phyloP scores from a whole-genome alignment of 2,329 filamentous ascomycete species.

The Elsinoe necatrix region DNA sequence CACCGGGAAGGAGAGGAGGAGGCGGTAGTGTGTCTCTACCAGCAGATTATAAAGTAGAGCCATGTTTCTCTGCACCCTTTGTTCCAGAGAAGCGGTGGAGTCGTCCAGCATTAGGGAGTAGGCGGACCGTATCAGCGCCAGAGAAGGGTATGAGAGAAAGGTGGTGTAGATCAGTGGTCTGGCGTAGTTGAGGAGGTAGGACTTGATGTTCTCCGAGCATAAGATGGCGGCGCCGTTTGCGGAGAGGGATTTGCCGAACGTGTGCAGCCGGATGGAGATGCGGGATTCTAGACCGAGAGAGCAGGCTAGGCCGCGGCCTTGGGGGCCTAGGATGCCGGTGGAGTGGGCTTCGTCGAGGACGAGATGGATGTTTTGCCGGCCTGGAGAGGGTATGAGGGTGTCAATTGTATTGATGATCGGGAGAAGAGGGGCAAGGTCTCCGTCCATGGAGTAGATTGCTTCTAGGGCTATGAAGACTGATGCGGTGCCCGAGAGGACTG shows the following conservation, averaged over 20 bases:
- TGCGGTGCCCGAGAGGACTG: constrained; percentile 31
- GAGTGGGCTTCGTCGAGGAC: constrained; percentile 64
- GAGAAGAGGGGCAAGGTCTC: constrained; percentile 57
- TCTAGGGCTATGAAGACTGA: constrained; percentile 64
- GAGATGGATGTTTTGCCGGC: constrained; percentile 49
- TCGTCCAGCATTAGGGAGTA: constrained; percentile 51
- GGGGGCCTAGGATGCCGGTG: constrained; percentile 49
- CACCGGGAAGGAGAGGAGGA: constrained; percentile 31
- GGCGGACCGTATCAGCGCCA: constrained; percentile 50
- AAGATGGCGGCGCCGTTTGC: constrained; percentile 61
- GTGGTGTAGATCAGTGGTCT: constrained; percentile 69
- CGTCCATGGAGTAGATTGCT: constrained; percentile 75
- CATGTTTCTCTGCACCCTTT: constrained; percentile 38
- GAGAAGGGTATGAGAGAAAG: constrained; percentile 53
- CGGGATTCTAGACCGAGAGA: constrained; percentile 47
- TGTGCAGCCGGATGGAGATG: constrained; percentile 53
- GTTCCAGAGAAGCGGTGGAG: constrained; percentile 34
- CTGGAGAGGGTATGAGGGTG: constrained; percentile 39
- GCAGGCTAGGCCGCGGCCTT: constrained; percentile 52
- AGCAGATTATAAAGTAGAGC: constrained; percentile 34
- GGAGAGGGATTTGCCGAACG: constrained; percentile 60
- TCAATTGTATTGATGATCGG: constrained; percentile 54
- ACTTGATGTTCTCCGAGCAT: constrained; percentile 49
- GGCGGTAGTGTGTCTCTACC: constrained; percentile 36
- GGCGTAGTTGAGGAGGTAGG: constrained; percentile 67